phyloP scores from a whole-genome alignment of 306 rosid genomes.

The Spatholobus suberectus region DNA sequence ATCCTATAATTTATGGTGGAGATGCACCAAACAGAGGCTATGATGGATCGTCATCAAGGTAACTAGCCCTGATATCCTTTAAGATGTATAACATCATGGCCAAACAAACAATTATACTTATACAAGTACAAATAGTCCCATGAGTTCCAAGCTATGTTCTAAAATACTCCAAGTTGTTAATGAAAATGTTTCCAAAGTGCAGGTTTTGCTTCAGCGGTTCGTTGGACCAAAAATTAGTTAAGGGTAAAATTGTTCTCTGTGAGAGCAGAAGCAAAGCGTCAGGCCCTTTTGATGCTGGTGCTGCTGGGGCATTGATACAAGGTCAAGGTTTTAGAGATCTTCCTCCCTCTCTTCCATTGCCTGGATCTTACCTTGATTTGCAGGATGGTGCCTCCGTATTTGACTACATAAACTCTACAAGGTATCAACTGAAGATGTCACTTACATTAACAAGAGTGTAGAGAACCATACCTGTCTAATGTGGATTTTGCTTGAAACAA shows the following conservation, averaged over 20 bases:
- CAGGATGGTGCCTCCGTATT: not conserved
- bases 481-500: no score
- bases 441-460: not conserved
- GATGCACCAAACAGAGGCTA: constrained; percentile 38
- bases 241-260: constrained; percentile 54
- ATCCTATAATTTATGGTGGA: constrained; percentile 43
- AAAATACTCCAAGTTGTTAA: not conserved
- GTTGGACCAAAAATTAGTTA: constrained; percentile 20
- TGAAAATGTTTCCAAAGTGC: not conserved
- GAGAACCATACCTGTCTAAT: not conserved
- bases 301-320: constrained; percentile 35
- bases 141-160: not conserved
- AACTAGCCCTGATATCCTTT: not conserved
- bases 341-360: not conserved
- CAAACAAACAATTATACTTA: not conserved
- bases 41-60: constrained; percentile 35
- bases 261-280: not conserved
- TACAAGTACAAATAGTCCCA: not conserved
- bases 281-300: constrained; percentile 6
- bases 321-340: not conserved
- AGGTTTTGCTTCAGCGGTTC: constrained; percentile 15
- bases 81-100: not conserved
- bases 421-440: constrained; percentile 21
- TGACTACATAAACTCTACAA: constrained; percentile 28
- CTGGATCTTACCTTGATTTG: constrained; percentile 31